Percentiles rank a stretch among this genome's conserved stretches.
These are phyloP conservation scores for Mycena indigotica DNA, from an alignment of 768 basidiomycete species.

Conservation along the genomic window DNA sequence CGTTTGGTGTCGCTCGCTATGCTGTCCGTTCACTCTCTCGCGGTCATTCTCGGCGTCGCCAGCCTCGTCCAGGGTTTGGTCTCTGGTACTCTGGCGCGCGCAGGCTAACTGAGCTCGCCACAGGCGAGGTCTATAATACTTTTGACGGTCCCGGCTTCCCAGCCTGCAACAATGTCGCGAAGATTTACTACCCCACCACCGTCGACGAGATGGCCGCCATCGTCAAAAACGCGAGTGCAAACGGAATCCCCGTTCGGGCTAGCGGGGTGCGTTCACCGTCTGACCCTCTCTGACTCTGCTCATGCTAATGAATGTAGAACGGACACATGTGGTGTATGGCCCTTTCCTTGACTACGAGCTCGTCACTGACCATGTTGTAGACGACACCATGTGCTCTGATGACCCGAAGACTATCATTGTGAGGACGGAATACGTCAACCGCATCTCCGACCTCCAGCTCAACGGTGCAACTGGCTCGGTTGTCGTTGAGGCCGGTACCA, in stretches of 20 bases:
- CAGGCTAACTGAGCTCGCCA: background rate
- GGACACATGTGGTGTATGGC: slow-evolving; percentile 43
- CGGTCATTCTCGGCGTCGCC: background rate
- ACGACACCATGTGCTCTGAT: slow-evolving; percentile 43
- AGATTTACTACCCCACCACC: background rate
- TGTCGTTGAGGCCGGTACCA: slow-evolving; percentile 39
- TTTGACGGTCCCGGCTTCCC: background rate
- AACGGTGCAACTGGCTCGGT: slow-evolving; percentile 32
- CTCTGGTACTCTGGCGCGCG: background rate
- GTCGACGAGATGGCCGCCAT: background rate
- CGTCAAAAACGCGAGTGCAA: background rate
- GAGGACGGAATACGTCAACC: slow-evolving; percentile 37
- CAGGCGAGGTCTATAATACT: background rate
- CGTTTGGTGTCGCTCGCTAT: background rate
- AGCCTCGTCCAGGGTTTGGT: background rate
- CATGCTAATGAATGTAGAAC: slow-evolving; percentile 26
- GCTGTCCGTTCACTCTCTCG: background rate
- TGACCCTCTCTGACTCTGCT: background rate
- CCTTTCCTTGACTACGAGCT: background rate
- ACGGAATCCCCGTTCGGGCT: slow-evolving; percentile 34
- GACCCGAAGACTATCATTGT: slow-evolving; percentile 37
- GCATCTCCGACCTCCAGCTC: slow-evolving; percentile 35
- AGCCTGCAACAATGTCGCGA: background rate
- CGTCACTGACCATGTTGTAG: slow-evolving; percentile 17
- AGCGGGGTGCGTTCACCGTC: slow-evolving; percentile 33